Evolutionary conservation across 306 rosid genomes (phyloP), one percentile per base, ranked within the genome.

Genomic region (Herpetospermum pedunculosum): DNA sequence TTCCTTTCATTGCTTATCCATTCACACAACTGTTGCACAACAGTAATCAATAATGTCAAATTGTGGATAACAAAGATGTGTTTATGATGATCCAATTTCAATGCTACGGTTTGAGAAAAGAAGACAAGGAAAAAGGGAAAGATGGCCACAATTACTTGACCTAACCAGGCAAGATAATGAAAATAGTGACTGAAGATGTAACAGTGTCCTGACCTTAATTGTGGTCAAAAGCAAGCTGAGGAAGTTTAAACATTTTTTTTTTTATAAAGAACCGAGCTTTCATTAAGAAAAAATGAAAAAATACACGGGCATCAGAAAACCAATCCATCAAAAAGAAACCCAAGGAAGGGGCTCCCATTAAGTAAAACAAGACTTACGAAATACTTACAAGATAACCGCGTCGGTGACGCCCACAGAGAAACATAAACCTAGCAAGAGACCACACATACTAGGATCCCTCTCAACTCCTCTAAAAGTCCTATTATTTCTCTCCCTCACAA

Each of bases 1-100:
- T 70, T 78, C 78, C 29, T 65, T 76, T 76, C 74, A 52, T 75
- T n/a, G 54, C 77, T 72, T 81, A 85, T 71, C 96, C 92, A 89
- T 78, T 87, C 87, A 4, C 78, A 84, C 37, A 90, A 68, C 97
- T 87, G 78, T 62, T 26, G 79, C 83, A 75, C 26, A 16, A 67
- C 80, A 44, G 38, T n/a, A 68, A 23, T 15, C 35, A 67, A 3
- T 48, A 70, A 28, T 49, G 5, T 13, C 49, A 76, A 75, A 41
- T n/a, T 3, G 21, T 41, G 29, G 32, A 76, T n/a, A 49, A 71
- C 10, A 0, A 49, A 34, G 28, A 35, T 8, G 11, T 19, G 8
- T 35, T 15, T 50, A 18, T n/a, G 26, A 14, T 34, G 32, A 50
- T 49, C 35, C 28, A 19, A 50, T 16, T 14, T 52, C 57, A 41